These are phyloP conservation scores for Flaveria sonorensis DNA, from an alignment of 129 eudicot genomes.

Conservation along the genomic window DNA sequence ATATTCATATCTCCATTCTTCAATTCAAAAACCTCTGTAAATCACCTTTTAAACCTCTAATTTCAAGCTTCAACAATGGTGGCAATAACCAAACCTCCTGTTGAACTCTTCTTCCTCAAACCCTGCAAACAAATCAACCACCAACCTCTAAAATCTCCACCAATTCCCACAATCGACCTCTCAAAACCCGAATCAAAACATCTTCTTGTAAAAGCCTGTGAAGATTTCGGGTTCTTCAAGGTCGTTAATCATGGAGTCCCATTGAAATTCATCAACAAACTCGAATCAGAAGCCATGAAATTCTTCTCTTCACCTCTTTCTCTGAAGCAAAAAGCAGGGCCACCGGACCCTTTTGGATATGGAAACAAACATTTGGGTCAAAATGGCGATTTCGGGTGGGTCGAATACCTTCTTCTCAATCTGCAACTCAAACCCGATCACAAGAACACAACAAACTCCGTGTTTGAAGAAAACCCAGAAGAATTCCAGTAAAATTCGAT, in stretches of 20 bases:
- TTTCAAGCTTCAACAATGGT: conserved; percentile 48
- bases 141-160: conserved; percentile 29
- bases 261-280: conserved; percentile 36
- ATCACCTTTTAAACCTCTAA: not conserved
- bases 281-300: conserved; percentile 61
- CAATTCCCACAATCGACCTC: conserved; percentile 69
- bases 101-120: conserved; percentile 41
- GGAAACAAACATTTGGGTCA: conserved; percentile 61
- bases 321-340: conserved; percentile 56
- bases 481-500: conserved; percentile 42
- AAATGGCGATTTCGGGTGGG: conserved; percentile 77
- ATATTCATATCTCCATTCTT: not conserved
- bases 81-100: conserved; percentile 51
- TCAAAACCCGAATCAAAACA: conserved; percentile 57
- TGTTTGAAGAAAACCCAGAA: conserved; percentile 50
- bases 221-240: conserved; percentile 78
- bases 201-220: conserved; percentile 67
- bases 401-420: conserved; percentile 68
- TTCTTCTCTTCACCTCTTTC: conserved; percentile 66
- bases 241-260: conserved; percentile 75
- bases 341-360: conserved; percentile 69
- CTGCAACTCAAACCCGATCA: conserved; percentile 36
- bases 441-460: conserved; percentile 34
- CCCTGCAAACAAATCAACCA: conserved; percentile 32
- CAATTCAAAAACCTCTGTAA: not conserved